Evolutionary conservation across 257 asterid genomes (phyloP).

Genomic region (Fraxinus excelsior): DNA sequence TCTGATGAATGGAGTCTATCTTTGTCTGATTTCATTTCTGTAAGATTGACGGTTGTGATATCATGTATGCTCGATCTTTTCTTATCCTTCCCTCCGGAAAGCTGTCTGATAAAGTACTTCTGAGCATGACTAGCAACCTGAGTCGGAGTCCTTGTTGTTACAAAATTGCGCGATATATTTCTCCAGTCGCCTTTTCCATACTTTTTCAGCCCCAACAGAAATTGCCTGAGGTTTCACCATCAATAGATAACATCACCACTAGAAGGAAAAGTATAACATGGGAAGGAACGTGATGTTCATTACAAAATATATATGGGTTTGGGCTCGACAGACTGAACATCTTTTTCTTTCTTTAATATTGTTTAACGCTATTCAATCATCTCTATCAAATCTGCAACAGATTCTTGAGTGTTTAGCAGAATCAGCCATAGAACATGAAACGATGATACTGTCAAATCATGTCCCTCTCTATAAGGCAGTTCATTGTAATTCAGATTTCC

Average conservation of each 20-base stretch:
- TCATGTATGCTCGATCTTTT: conserved; percentile 93
- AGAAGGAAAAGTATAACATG: not conserved
- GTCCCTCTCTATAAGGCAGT: too few species aligned
- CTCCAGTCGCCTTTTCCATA: conserved; percentile 99
- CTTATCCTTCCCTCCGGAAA: conserved; percentile 84
- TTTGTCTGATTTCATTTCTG: conserved; percentile 37
- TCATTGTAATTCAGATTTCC: not conserved
- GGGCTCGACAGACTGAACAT: not conserved
- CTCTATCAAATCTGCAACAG: too few species aligned
- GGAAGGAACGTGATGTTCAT: not conserved
- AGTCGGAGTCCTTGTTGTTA: conserved; percentile 83
- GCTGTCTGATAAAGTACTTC: conserved; percentile 87
- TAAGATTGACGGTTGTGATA: conserved; percentile 65
- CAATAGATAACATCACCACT: not conserved
- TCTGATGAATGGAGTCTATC: conserved; percentile 10
- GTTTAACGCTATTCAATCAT: too few species aligned
- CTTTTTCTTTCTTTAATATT: too few species aligned
- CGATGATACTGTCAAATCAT: too few species aligned
- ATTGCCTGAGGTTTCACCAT: conserved; percentile 53
- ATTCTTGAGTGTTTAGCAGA: too few species aligned
- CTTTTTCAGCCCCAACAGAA: conserved; percentile 83
- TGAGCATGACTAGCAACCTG: conserved; percentile 98
- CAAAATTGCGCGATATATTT: conserved; percentile 78
- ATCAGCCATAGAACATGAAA: too few species aligned
- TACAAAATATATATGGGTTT: not conserved